Percentiles rank a stretch among this genome's conserved stretches.
Conservation (phyloP, 352 stramenopile genomes). For the Phytopythium ostracodes region DNA sequence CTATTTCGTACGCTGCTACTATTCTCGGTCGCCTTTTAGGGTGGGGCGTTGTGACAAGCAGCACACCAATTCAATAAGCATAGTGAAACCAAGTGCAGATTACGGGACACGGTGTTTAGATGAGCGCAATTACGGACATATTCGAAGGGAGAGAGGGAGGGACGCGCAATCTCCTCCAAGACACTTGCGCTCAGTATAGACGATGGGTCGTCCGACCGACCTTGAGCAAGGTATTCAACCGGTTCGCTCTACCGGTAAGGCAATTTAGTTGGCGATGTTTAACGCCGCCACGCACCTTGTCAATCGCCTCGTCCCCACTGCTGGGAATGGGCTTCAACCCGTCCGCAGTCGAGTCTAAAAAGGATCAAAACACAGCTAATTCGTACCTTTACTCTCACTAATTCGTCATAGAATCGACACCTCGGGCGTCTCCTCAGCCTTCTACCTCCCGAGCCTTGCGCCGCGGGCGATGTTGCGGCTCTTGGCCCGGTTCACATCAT, state of each 20-base stretch:
- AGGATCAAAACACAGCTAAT: no score
- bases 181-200: background rate
- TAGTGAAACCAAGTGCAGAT: background rate
- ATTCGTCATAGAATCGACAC: background rate
- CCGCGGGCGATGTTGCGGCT: background rate
- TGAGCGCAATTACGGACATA: background rate
- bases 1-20: background rate
- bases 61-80: background rate
- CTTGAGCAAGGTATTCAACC: background rate
- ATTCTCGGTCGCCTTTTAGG: background rate
- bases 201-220: no score
- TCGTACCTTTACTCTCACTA: no score
- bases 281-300: no score
- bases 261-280: no score
- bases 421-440: no score
- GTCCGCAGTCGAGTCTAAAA: no score
- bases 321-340: no score
- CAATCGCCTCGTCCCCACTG: no score
- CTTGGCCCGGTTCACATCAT: no score
- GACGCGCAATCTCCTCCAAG: background rate
- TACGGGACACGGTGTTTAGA: background rate
- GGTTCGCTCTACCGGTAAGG: background rate
- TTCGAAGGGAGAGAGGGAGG: background rate
- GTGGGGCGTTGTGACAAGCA: background rate
- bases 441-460: background rate